Evolutionary conservation across 164 flowering plant species (phyloP).

Genomic region (Umbellularia californica): DNA sequence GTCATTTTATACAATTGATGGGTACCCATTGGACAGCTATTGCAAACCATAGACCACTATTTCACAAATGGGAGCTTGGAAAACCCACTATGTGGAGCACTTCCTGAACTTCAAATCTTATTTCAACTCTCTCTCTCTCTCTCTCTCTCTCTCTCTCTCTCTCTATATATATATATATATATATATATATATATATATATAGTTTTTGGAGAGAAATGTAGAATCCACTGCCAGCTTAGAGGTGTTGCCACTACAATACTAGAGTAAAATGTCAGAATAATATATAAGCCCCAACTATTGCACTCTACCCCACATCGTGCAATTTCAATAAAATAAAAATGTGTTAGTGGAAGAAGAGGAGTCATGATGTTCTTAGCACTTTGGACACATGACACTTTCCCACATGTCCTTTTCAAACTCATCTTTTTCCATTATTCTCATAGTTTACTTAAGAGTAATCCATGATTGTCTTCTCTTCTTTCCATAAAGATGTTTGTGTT

Average conservation of each 20-base stretch:
- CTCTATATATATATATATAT: no score
- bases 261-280: neutral
- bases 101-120: no score
- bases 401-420: neutral
- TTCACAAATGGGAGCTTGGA: no score
- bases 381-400: neutral
- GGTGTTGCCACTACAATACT: neutral
- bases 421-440: neutral
- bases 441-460: neutral
- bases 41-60: no score
- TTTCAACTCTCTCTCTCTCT: no score
- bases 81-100: no score
- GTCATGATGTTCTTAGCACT: neutral
- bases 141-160: no score
- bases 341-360: neutral
- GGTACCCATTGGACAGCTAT: no score
- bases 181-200: no score
- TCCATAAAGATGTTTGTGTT: neutral
- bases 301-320: constrained; percentile 5
- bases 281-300: neutral
- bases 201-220: neutral
- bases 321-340: neutral
- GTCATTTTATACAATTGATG: no score
- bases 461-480: neutral
- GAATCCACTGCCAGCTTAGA: neutral